Percentiles rank a stretch among this genome's conserved stretches.
Conservation (phyloP, 495 filamentous ascomycete species). For the Margaritispora aquatica region DNA sequence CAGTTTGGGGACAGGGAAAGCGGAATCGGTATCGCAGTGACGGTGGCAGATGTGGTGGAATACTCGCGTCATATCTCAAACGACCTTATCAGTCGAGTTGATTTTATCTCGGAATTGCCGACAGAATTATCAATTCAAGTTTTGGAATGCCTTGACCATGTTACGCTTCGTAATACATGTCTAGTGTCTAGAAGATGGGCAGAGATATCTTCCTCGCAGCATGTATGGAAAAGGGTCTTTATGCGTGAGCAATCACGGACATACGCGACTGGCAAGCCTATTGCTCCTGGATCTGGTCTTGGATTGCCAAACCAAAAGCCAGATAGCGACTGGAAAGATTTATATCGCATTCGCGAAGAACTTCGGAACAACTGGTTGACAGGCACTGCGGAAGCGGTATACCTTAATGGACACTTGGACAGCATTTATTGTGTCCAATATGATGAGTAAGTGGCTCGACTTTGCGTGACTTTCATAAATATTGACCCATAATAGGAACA, state of each 20-base stretch:
- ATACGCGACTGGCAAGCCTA: slow-evolving; percentile 41
- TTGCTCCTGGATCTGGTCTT: slow-evolving; percentile 38
- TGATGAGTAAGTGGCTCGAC: slow-evolving; percentile 66
- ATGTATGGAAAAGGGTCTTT: slow-evolving; percentile 78
- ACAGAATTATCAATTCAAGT: slow-evolving; percentile 67
- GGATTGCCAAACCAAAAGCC: slow-evolving; percentile 43
- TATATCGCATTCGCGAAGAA: slow-evolving; percentile 68
- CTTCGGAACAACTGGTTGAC: slow-evolving; percentile 74
- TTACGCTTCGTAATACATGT: slow-evolving; percentile 54
- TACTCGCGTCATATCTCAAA: slow-evolving; percentile 21
- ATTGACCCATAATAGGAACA: slow-evolving; percentile 49
- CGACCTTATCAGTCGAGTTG: slow-evolving; percentile 41
- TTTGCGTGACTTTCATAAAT: slow-evolving; percentile 19
- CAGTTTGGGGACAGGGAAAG: slow-evolving; percentile 59
- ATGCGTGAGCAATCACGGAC: slow-evolving; percentile 53
- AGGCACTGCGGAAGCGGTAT: slow-evolving; percentile 72
- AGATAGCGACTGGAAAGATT: slow-evolving; percentile 73
- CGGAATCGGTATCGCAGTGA: slow-evolving; percentile 72
- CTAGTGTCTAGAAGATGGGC: slow-evolving; percentile 61
- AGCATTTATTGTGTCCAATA: slow-evolving; percentile 98
- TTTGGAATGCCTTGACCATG: slow-evolving; percentile 62
- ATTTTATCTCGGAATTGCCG: slow-evolving; percentile 65
- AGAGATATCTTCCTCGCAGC: slow-evolving; percentile 50
- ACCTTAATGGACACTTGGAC: slow-evolving; percentile 86
- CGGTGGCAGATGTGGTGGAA: slow-evolving; percentile 27